These are phyloP conservation scores for Schizopora paradoxa DNA, from an alignment of 1,284 basidiomycete species.

Conservation along the genomic window DNA sequence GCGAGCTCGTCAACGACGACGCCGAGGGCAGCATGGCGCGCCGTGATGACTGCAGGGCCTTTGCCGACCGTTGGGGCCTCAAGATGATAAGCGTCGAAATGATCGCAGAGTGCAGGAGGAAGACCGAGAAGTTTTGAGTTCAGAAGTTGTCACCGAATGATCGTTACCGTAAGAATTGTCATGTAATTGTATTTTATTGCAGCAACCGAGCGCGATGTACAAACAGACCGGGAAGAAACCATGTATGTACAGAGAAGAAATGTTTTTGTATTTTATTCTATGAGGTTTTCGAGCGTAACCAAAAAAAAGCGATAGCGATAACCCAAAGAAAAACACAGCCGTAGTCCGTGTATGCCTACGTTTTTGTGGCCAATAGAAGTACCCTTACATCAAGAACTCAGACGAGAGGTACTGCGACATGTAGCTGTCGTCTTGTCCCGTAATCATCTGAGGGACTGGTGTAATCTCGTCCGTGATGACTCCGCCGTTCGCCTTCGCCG, in stretches of 20 bases:
- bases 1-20: slow-evolving; percentile 94
- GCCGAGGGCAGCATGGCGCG: slow-evolving; percentile 91
- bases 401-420: background rate
- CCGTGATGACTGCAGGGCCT: slow-evolving; percentile 88
- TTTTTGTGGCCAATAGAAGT: no score
- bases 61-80: slow-evolving; percentile 88
- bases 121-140: slow-evolving; percentile 13
- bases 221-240: no score
- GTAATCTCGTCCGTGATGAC: background rate
- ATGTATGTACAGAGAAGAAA: no score
- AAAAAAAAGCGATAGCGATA: no score
- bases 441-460: background rate
- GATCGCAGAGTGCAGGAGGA: slow-evolving; percentile 43
- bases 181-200: no score
- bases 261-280: no score
- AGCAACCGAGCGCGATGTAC: no score
- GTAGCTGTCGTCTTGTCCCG: background rate
- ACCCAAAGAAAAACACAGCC: no score
- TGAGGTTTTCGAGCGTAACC: no score
- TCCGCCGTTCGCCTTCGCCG: background rate
- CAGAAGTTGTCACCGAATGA: no score
- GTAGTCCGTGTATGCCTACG: no score
- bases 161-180: no score
- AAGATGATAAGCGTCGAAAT: slow-evolving; percentile 94
- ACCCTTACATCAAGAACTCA: background rate